Percentiles rank a stretch among this genome's conserved stretches.
Evolutionary conservation across 116 monocot genomes (phyloP).

Genomic region (Iris pallida): DNA sequence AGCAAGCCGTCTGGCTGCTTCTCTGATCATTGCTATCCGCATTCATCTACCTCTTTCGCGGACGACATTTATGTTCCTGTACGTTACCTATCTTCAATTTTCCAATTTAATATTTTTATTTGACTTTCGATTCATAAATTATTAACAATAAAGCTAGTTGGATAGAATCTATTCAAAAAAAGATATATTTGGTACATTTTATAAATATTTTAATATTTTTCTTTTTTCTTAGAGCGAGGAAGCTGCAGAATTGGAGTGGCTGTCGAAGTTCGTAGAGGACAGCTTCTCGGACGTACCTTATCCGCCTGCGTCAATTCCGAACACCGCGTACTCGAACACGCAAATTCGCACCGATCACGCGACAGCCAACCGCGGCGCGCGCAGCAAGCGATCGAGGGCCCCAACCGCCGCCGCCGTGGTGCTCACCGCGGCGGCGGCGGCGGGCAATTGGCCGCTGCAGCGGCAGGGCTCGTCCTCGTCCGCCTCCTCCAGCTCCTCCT

Average conservation of each 20-base stretch:
- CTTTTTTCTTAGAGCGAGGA: too few species aligned
- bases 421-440: too few species aligned
- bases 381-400: slow-evolving; percentile 29
- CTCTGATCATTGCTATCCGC: too few species aligned
- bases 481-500: slow-evolving; percentile 37
- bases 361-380: slow-evolving; percentile 8
- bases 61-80: slow-evolving; percentile 44
- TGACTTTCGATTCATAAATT: too few species aligned
- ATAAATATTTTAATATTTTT: too few species aligned
- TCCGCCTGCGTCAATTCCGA: slow-evolving; percentile 3
- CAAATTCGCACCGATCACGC: neutral
- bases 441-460: neutral
- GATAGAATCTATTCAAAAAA: too few species aligned
- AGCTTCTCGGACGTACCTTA: slow-evolving; percentile 45
- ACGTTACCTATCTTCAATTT: too few species aligned
- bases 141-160: too few species aligned
- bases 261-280: slow-evolving; percentile 56
- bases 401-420: too few species aligned
- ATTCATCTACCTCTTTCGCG: slow-evolving; percentile 4
- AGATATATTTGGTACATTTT: too few species aligned
- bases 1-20: neutral
- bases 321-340: neutral
- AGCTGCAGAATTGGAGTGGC: slow-evolving; percentile 63
- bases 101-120: too few species aligned
- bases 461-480: slow-evolving; percentile 28